Base-by-base conservation (phyloP, 192 early-diverging fungal species). In the Podila epigama region DNA sequence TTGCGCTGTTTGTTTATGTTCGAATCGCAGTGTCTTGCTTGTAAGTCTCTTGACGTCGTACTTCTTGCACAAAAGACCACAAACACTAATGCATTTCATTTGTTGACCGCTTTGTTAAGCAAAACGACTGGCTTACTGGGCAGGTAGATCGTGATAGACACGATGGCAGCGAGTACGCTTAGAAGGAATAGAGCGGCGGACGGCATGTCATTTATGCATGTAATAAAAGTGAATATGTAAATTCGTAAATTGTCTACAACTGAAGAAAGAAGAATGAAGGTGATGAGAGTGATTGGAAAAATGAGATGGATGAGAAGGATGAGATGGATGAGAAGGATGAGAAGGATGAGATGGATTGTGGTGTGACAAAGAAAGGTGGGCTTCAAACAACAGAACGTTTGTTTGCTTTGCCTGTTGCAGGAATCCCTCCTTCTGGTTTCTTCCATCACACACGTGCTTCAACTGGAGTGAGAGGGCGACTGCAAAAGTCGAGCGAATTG, bases 61-160 rank as follows among this genome's bases (percentile, higher is more conserved):
- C n/a, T n/a, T n/a, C n/a, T n/a, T n/a, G n/a, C n/a, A n/a, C n/a
- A n/a, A n/a, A n/a, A n/a, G n/a, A n/a, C n/a, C n/a, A n/a, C n/a
- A n/a, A n/a, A n/a, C n/a, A n/a, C n/a, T n/a, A n/a, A n/a, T n/a
- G n/a, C n/a, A n/a, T n/a, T n/a, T n/a, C n/a, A n/a, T n/a, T n/a
- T n/a, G n/a, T n/a, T n/a, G n/a, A n/a, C 7, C 37, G 37, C 37
- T 9, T 9, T 9, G 13, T 9, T 9, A 42, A 3, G 3, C 2
- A 42, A 16, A 51, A 62, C 50, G 18, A 20, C 44, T n/a, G 9
- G 64, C 73, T 68, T 77, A 77, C 73, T 63, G 31, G 73, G 73
- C 16, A 77, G 56, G 42, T 77, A 77, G 18, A 68, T 66, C 8
- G 73, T 66, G 16, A 77, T 33, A 27, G 65, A 54, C 28, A 77